Base-by-base conservation (phyloP, 2,329 filamentous ascomycete species). In the Aspergillus sp. region DNA sequence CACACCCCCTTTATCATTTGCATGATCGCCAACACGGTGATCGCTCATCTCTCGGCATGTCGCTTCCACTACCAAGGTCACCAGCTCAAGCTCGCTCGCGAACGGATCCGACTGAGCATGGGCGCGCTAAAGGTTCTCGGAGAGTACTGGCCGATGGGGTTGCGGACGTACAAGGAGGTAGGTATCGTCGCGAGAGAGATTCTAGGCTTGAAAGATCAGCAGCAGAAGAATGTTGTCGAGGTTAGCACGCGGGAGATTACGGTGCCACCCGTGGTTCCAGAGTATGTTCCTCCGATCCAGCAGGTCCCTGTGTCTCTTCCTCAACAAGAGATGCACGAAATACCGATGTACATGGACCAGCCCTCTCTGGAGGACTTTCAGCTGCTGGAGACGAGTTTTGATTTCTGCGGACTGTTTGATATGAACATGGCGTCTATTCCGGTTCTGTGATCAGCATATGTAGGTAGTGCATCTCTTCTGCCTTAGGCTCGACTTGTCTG, bases 21-120 rank as follows among this genome's bases (percentile, higher is more conserved):
- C 67, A 80, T 80, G 77, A 67, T 79, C 49, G 75, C 72, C 43
- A 75, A 74, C 30, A 76, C 72, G 0, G 75, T 74, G 0, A 71
- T 80, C 66, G 89, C 92, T 2, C 89, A 93, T 69, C 82, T 93
- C 7, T 76, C 79, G 0, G 78, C 78, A 2, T 80, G 78, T 63
- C 73, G 71, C 11, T 78, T 74, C 61, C 59, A 76, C 23, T 70
- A 77, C 45, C 63, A 67, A 2, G 75, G 70, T 0, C 63, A 72
- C 31, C 67, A 71, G 43, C 66, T 78, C 15, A 66, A 67, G 6
- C 66, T 77, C 1, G 73, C 76, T 3, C 69, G 79, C 5, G 72
- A 79, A 46, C 77, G 79, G 57, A 76, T 80, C 28, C 71, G 77
- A 2, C 61, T 80, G 58, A 75, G 63, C 11, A 79, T 80, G 51